Evolutionary conservation across 1,284 basidiomycete species (phyloP).

Genomic region (Peniophora sp.): DNA sequence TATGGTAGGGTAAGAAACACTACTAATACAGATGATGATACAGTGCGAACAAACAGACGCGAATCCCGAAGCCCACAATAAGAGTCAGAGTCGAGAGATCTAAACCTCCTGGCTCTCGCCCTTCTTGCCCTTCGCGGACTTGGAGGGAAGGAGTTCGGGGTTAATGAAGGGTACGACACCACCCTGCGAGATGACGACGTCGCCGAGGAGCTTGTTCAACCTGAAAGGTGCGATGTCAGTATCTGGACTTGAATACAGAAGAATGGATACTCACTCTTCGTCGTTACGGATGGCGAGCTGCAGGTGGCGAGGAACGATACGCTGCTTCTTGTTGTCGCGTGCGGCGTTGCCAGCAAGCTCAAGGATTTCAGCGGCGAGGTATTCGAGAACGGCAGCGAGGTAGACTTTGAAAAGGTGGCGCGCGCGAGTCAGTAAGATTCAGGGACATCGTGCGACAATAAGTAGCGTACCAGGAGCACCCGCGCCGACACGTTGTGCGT

Average conservation of each 20-base stretch:
- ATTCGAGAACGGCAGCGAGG: constrained; percentile 78
- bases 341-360: constrained; percentile 82
- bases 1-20: too few relatives aligned
- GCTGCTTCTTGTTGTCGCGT: constrained; percentile 78
- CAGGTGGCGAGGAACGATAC: constrained; percentile 82
- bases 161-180: constrained; percentile 69
- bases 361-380: constrained; percentile 83
- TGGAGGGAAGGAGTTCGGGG: constrained; percentile 52
- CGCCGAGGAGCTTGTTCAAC: constrained; percentile 66
- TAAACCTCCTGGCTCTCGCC: constrained; percentile 28
- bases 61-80: constrained; percentile 13
- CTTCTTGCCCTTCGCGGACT: constrained; percentile 32
- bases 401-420: constrained; percentile 54
- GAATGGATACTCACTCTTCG: constrained; percentile 49
- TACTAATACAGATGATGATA: constrained; percentile 8
- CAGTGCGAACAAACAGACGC: constrained; percentile 15
- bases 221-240: constrained; percentile 15
- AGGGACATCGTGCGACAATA: too few relatives aligned
- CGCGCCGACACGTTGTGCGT: constrained; percentile 73
- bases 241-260: background rate
- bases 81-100: constrained; percentile 13
- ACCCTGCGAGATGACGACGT: constrained; percentile 83
- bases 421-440: constrained; percentile 2
- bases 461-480: constrained; percentile 62
- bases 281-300: constrained; percentile 87